Base-by-base conservation (phyloP, 192 early-diverging fungal genomes). In the Lunasporangiospora selenospora region DNA sequence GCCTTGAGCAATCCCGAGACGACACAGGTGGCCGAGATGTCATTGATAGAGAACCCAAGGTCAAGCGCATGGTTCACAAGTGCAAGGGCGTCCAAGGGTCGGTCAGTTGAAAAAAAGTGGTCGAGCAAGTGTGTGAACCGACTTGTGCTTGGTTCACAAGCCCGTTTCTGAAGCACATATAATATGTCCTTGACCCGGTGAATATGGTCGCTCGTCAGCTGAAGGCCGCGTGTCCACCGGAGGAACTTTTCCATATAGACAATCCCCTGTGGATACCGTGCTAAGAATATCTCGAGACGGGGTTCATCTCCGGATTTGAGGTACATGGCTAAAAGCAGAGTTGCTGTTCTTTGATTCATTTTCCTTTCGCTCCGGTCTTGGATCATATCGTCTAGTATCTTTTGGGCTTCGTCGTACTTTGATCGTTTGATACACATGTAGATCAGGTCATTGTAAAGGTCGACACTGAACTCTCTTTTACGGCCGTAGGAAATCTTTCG, bases 21-120 rank as follows among this genome's bases (percentile, higher is more conserved):
- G 26, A 73, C 43, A 19, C n/a, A 18, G 24, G 69, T 40, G 36
- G n/a, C 19, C 5, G 69, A 40, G 31, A 24, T 58, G 2, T 57
- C 16, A 23, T 62, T 50, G 12, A 45, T 32, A 13, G 33, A 42
- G 23, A 58, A 73, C 0, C 69, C 69, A 13, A 73, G 41, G 48
- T 73, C 69, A 11, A 73, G 60, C 4, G 34, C 48, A 45, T 73
- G 69, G 47, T 63, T 63, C 2, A 63, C 6, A 3, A 73, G 43
- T 7, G 40, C 49, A 16, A 58, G 15, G 10, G 60, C 69, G 8
- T 73, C 59, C 10, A 49, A 9, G 3, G 60, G 41, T 31, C 41
- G 36, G 24, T 58, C 49, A 8, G 9, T 37, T 4, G 19, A 9
- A 23, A 63, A 63, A 0, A 51, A 40, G 1, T 34, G 13, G 2